These are phyloP conservation scores for Beauveria medogensis DNA, from an alignment of 2,329 filamentous ascomycete species.

Conservation along the genomic window DNA sequence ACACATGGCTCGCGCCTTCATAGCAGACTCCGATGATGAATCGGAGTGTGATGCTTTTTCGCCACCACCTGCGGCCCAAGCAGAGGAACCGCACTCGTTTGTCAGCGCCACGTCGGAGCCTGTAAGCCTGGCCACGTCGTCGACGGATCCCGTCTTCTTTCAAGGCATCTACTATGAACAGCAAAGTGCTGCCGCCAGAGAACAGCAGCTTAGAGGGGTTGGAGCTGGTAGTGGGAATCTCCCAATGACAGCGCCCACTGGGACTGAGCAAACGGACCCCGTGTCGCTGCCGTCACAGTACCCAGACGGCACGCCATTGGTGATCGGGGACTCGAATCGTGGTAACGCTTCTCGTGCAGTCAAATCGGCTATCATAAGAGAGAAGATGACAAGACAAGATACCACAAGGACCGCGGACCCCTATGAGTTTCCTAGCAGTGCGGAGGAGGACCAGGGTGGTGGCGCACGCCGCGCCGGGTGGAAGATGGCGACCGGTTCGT, in stretches of 20 bases:
- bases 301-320: constrained; percentile 14
- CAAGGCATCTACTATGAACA: constrained; percentile 40
- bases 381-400: constrained; percentile 7
- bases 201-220: not conserved
- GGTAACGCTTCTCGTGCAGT: not conserved
- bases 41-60: constrained; percentile 19
- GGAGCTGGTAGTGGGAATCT: not conserved
- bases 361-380: constrained; percentile 4
- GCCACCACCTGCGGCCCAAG: constrained; percentile 12
- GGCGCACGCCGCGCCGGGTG: not conserved
- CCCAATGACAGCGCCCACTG: not conserved
- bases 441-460: constrained; percentile 18
- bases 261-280: constrained; percentile 7
- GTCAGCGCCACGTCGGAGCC: not conserved
- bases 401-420: constrained; percentile 19
- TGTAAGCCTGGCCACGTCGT: constrained; percentile 25
- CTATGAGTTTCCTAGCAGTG: constrained; percentile 40
- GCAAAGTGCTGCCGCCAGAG: constrained; percentile 27
- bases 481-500: not conserved
- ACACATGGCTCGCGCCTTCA: constrained; percentile 20
- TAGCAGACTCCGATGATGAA: constrained; percentile 34
- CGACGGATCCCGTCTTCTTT: constrained; percentile 42
- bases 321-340: not conserved
- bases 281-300: constrained; percentile 4
- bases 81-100: not conserved